Conservation (phyloP, 164 flowering plant species). For the Liquidambar formosana region DNA sequence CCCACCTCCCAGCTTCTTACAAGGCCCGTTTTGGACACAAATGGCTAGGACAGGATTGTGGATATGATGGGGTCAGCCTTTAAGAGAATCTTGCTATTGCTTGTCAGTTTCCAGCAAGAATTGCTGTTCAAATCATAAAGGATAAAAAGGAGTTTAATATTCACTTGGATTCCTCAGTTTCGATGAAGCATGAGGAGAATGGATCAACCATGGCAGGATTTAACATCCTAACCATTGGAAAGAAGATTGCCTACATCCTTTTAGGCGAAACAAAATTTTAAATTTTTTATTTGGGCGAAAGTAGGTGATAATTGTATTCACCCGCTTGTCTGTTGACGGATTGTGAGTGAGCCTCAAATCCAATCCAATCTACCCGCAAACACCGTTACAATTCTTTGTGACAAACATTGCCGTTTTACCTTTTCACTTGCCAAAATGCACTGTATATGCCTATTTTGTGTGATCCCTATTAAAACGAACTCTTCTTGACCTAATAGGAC, state of each 20-base stretch:
- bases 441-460: too few relatives aligned
- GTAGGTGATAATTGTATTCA: too few relatives aligned
- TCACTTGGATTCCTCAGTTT: conserved; percentile 80
- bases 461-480: too few relatives aligned
- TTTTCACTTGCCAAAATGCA: too few relatives aligned
- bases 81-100: conserved; percentile 70
- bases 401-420: too few relatives aligned
- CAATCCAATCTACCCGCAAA: too few relatives aligned
- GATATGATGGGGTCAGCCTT: conserved; percentile 88
- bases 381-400: too few relatives aligned
- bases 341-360: too few relatives aligned
- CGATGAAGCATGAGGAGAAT: conserved; percentile 76
- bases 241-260: conserved; percentile 75
- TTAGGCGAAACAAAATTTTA: conserved; percentile 83
- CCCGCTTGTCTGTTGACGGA: too few relatives aligned
- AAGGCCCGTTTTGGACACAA: conserved; percentile 86
- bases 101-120: conserved; percentile 56
- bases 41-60: conserved; percentile 97
- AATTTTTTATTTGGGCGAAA: too few relatives aligned
- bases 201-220: conserved; percentile 84
- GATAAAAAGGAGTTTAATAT: conserved; percentile 93
- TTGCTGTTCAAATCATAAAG: conserved; percentile 75
- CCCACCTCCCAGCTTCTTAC: conserved; percentile 81
- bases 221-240: conserved; percentile 83
- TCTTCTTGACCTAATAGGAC: too few relatives aligned